These are phyloP conservation scores for Magnolia officinalis DNA, from an alignment of 164 flowering plant species.

Conservation along the genomic window DNA sequence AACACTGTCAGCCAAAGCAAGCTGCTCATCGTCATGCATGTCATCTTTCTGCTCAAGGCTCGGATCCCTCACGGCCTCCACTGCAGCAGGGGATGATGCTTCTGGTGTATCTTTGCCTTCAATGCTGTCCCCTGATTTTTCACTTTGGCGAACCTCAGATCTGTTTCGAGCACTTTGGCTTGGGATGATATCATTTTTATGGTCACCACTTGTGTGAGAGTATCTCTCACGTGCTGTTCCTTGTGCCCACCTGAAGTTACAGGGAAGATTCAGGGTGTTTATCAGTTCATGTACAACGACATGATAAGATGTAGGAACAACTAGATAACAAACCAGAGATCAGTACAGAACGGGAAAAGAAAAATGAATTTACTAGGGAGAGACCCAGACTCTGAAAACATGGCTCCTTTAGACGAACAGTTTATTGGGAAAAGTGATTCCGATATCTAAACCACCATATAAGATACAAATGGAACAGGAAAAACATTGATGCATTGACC, in stretches of 20 bases:
- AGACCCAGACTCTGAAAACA: neutral
- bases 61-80: conserved; percentile 35
- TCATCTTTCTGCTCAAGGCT: conserved; percentile 42
- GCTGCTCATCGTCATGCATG: conserved; percentile 24
- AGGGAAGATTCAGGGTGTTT: neutral
- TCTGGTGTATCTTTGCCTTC: conserved; percentile 38
- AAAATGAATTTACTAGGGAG: neutral
- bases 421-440: neutral
- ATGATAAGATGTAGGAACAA: no score
- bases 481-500: no score
- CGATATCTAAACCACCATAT: neutral
- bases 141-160: conserved; percentile 34
- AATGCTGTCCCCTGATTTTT: conserved; percentile 45
- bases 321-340: neutral
- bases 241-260: conserved; percentile 37
- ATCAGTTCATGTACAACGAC: conserved; percentile 1
- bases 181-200: conserved; percentile 23
- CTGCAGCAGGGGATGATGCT: conserved; percentile 34
- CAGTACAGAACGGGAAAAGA: neutral
- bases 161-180: conserved; percentile 27
- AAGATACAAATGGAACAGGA: no score
- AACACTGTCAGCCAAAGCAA: conserved; percentile 29
- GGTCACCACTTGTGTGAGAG: conserved; percentile 17
- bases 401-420: neutral
- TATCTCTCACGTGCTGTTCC: conserved; percentile 43